phyloP scores from a whole-genome alignment of 208 protist species.

The Acanthamoeba pearcei region DNA sequence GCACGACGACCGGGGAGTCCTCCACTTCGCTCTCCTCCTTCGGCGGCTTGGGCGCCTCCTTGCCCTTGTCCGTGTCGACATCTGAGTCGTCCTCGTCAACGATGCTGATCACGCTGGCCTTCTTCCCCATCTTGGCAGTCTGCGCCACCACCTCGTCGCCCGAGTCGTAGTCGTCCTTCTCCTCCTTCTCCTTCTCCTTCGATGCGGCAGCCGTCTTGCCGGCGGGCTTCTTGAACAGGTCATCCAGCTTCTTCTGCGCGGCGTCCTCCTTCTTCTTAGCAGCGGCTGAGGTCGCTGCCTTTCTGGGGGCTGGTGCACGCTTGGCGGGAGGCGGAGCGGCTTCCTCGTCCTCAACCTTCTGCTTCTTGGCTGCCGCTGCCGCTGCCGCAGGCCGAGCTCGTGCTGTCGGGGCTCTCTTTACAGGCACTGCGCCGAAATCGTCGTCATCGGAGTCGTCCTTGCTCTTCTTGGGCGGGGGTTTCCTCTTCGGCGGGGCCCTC shows the following conservation, averaged over 20 bases:
- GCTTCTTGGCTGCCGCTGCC: neutral
- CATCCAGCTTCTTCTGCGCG: constrained; percentile 46
- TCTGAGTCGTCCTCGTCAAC: constrained; percentile 1
- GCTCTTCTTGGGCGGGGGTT: neutral
- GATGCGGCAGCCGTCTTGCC: neutral
- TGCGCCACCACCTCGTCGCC: constrained; percentile 44
- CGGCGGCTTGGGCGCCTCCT: neutral
- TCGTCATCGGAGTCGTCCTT: constrained; percentile 71
- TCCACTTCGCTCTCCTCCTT: constrained; percentile 23
- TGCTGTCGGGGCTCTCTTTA: neutral
- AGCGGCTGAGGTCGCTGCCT: neutral
- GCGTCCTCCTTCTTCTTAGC: constrained; percentile 20
- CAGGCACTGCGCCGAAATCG: neutral
- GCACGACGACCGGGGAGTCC: constrained; percentile 45
- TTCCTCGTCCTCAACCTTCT: neutral
- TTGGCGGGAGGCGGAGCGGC: neutral
- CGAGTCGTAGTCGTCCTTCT: constrained; percentile 32
- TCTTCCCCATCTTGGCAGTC: constrained; percentile 38
- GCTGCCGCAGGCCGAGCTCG: neutral
- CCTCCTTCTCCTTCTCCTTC: neutral
- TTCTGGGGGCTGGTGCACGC: neutral
- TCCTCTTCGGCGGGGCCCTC: constrained; percentile 49
- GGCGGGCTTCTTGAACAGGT: constrained; percentile 70
- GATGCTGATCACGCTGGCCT: constrained; percentile 17
- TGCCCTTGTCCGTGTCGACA: neutral